phyloP scores from a whole-genome alignment of 2,329 filamentous ascomycete genomes.

The Dendryphion nanum region DNA sequence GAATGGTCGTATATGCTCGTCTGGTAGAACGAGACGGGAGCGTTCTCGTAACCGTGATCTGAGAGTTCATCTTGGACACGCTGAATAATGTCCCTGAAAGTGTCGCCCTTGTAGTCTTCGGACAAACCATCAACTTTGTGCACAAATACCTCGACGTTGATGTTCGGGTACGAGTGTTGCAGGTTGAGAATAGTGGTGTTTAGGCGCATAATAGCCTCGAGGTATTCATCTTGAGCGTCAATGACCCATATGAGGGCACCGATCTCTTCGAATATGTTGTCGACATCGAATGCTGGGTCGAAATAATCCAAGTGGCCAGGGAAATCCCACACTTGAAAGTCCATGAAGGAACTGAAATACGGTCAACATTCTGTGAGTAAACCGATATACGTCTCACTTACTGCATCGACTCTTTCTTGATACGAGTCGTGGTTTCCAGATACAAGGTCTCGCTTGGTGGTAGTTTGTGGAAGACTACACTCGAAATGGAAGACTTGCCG shows the following conservation, averaged over 20 bases:
- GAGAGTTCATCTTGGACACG: conserved; percentile 94
- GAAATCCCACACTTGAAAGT: conserved; percentile 98
- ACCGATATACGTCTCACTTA: conserved; percentile 47
- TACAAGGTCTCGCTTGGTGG: conserved; percentile 94
- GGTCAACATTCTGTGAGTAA: conserved; percentile 4
- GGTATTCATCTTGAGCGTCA: conserved; percentile 96
- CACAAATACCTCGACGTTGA: conserved; percentile 98
- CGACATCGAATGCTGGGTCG: conserved; percentile 84
- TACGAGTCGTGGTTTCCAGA: conserved; percentile 88
- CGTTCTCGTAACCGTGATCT: conserved; percentile 89
- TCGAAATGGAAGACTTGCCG: conserved; percentile 97
- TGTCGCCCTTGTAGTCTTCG: conserved; percentile 94
- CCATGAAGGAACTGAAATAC: conserved; percentile 83
- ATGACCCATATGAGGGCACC: conserved; percentile 98
- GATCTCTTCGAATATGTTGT: conserved; percentile 90
- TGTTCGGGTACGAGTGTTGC: conserved; percentile 83
- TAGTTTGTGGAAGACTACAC: conserved; percentile 98
- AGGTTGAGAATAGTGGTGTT: conserved; percentile 88
- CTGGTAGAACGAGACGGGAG: conserved; percentile 89
- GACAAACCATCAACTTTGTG: conserved; percentile 98
- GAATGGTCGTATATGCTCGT: conserved; percentile 98
- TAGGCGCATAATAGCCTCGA: conserved; percentile 82
- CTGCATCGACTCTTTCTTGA: conserved; percentile 95
- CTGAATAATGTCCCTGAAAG: conserved; percentile 94
- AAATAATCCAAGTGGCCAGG: conserved; percentile 93